These are phyloP conservation scores for Trichosporon asahii DNA, from an alignment of 1,284 basidiomycete genomes.

Conservation along the genomic window DNA sequence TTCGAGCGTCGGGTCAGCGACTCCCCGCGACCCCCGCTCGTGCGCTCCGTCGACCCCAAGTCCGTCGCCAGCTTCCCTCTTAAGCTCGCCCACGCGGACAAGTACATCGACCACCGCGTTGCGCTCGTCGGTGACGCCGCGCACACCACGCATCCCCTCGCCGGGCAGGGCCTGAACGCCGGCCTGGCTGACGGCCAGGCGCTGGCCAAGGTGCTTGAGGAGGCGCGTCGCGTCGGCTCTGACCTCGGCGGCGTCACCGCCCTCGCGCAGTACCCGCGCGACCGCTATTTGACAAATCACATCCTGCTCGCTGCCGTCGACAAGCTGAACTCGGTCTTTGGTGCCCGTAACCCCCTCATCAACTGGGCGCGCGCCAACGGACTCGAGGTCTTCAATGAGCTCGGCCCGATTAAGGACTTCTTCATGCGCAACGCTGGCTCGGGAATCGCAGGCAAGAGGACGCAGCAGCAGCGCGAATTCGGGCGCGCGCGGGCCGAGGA, in stretches of 20 bases:
- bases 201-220: constrained; percentile 63
- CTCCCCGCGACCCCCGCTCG: constrained; percentile 66
- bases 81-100: constrained; percentile 78
- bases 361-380: constrained; percentile 84
- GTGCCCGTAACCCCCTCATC: constrained; percentile 62
- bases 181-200: constrained; percentile 81
- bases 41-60: constrained; percentile 68
- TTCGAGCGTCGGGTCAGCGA: constrained; percentile 59
- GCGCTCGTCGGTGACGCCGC: constrained; percentile 90
- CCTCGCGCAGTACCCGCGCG: constrained; percentile 69
- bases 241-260: constrained; percentile 82
- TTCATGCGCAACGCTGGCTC: constrained; percentile 75
- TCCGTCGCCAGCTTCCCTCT: constrained; percentile 88
- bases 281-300: constrained; percentile 81
- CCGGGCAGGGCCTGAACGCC: constrained; percentile 92
- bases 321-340: constrained; percentile 82
- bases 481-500: constrained; percentile 29
- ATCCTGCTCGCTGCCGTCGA: constrained; percentile 76
- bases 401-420: constrained; percentile 72
- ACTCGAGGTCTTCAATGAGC: constrained; percentile 84
- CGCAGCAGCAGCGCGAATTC: constrained; percentile 20
- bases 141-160: constrained; percentile 93
- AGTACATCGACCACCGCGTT: constrained; percentile 64
- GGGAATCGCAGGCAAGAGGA: not conserved
- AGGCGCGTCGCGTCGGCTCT: constrained; percentile 61